phyloP scores from a whole-genome alignment of 106 monocot genomes.

The Allium fistulosum region DNA sequence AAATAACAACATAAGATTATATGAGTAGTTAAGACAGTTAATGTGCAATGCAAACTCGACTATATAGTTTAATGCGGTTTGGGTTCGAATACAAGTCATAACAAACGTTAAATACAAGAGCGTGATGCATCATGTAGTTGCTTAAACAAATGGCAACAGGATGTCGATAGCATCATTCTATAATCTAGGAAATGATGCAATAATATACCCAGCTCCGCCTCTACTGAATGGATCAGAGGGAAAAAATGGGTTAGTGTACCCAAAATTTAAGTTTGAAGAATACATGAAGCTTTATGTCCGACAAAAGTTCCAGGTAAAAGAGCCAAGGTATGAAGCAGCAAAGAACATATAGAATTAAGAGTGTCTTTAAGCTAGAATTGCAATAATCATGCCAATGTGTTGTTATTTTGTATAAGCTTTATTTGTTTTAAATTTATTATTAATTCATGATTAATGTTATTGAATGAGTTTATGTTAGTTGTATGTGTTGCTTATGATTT shows the following conservation, averaged over 20 bases:
- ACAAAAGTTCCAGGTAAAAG: slow-evolving; percentile 72
- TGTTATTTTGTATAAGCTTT: too few species aligned
- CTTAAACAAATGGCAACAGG: slow-evolving; percentile 43
- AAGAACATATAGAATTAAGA: slow-evolving; percentile 3
- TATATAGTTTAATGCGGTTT: background rate
- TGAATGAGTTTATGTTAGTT: too few species aligned
- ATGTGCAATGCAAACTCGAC: background rate
- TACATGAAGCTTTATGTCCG: slow-evolving; percentile 71
- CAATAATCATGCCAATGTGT: too few species aligned
- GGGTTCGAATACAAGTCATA: slow-evolving; percentile 36
- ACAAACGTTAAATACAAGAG: slow-evolving; percentile 78
- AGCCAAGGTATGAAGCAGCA: slow-evolving; percentile 66
- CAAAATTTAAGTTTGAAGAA: slow-evolving; percentile 52
- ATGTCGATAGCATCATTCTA: slow-evolving; percentile 86
- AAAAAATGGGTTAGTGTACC: slow-evolving; percentile 12
- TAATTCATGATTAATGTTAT: too few species aligned
- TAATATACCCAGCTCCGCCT: slow-evolving; percentile 53
- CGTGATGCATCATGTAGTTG: slow-evolving; percentile 54
- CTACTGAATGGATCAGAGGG: slow-evolving; percentile 16
- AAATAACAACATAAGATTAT: too few species aligned
- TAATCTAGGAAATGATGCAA: slow-evolving; percentile 68
- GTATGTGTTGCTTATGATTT: too few species aligned
- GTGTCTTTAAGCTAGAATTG: too few species aligned
- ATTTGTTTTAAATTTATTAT: too few species aligned
- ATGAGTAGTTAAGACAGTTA: too few species aligned